phyloP scores from a whole-genome alignment of 257 asterid species.

The Rubia yunnanensis region DNA sequence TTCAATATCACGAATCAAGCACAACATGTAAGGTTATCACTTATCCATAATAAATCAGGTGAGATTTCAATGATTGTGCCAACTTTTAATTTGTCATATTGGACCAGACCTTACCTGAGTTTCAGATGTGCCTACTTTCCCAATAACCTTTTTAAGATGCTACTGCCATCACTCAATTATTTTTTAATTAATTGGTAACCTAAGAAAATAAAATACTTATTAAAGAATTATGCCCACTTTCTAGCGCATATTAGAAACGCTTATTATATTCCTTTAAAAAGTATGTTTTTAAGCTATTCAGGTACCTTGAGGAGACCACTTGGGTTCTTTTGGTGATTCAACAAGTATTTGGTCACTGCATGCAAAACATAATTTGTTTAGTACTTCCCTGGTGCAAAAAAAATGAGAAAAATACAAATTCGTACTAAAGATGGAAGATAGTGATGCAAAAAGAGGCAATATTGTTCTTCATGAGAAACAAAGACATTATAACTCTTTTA shows the following conservation, averaged over 20 bases:
- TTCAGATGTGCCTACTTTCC: slow-evolving; percentile 13
- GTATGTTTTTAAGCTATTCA: slow-evolving; percentile 6
- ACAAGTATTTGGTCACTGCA: slow-evolving; percentile 68
- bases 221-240: slow-evolving; percentile 24
- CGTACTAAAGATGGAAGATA: background rate
- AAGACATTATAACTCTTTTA: no score
- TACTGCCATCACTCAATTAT: slow-evolving; percentile 26
- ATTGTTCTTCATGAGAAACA: no score
- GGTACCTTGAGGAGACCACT: slow-evolving; percentile 94
- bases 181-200: slow-evolving; percentile 2
- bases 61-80: slow-evolving; percentile 24
- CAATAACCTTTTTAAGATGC: slow-evolving; percentile 30
- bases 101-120: slow-evolving; percentile 17
- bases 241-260: slow-evolving; percentile 28
- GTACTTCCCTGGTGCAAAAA: slow-evolving; percentile 40
- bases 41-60: slow-evolving; percentile 6
- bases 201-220: slow-evolving; percentile 18
- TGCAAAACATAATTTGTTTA: slow-evolving; percentile 63
- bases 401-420: slow-evolving; percentile 10
- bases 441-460: background rate
- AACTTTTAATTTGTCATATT: slow-evolving; percentile 24
- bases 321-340: slow-evolving; percentile 93
- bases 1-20: no score
- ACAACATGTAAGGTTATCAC: background rate
- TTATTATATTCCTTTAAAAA: slow-evolving; percentile 32